Conservation (phyloP, 306 rosid species). For the Trichosanthes truncata region DNA sequence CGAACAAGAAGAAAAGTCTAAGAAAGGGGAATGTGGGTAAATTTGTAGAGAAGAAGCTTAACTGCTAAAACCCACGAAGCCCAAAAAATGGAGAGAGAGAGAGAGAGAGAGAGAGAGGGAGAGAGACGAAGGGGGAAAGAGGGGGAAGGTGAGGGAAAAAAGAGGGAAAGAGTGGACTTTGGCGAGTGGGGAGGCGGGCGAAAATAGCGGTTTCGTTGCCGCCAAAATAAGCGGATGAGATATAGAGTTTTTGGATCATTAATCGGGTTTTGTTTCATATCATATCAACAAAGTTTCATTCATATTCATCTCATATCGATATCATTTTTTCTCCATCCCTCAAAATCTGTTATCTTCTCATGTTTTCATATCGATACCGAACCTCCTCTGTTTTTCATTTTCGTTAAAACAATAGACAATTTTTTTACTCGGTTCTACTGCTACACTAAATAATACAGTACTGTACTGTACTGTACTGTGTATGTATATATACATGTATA, state of each 20-base stretch:
- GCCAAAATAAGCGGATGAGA: slow-evolving; percentile 66
- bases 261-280: neutral
- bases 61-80: slow-evolving; percentile 27
- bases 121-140: slow-evolving; percentile 8
- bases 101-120: slow-evolving; percentile 20
- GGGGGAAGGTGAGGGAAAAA: slow-evolving; percentile 7
- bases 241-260: slow-evolving; percentile 11
- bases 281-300: neutral
- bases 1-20: slow-evolving; percentile 9
- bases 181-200: slow-evolving; percentile 19
- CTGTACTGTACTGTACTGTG: neutral
- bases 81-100: slow-evolving; percentile 15
- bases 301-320: neutral
- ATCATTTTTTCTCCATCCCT: neutral
- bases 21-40: slow-evolving; percentile 14
- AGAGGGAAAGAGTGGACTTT: slow-evolving; percentile 12
- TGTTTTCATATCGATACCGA: neutral
- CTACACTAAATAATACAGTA: neutral
- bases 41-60: slow-evolving; percentile 11
- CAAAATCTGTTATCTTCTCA: neutral
- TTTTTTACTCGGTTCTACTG: neutral
- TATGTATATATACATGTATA: too few species aligned
- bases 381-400: neutral
- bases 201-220: slow-evolving; percentile 68
- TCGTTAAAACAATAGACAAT: neutral